These are phyloP conservation scores for Chrysochromulina parva DNA, from an alignment of 78 protist species.

Conservation along the genomic window DNA sequence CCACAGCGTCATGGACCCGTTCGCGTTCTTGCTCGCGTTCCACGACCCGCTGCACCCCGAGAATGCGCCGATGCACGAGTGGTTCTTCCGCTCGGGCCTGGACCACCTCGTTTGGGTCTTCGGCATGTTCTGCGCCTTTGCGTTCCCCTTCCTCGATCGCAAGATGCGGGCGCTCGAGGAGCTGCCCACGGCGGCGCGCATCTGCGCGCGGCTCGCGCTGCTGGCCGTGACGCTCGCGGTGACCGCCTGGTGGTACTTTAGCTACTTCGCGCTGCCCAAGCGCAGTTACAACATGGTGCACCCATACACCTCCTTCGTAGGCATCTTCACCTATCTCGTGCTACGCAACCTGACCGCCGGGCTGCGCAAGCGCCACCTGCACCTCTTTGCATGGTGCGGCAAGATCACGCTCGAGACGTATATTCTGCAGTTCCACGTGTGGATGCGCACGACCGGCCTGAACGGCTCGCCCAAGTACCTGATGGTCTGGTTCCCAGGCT, in stretches of 20 bases:
- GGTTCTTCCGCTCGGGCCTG: constrained; percentile 66
- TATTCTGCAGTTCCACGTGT: constrained; percentile 52
- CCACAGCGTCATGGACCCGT: background rate
- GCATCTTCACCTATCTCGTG: constrained; percentile 14
- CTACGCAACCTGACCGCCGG: constrained; percentile 48
- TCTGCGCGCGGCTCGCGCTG: background rate
- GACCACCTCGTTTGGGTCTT: constrained; percentile 54
- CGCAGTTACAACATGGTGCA: constrained; percentile 43
- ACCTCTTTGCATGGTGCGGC: constrained; percentile 50
- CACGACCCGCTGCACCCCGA: background rate
- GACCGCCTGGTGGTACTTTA: background rate
- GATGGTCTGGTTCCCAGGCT: background rate
- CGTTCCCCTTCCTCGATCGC: background rate
- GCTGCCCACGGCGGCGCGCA: background rate
- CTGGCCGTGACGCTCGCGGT: background rate
- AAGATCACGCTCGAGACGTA: constrained; percentile 58
- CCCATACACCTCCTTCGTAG: constrained; percentile 64
- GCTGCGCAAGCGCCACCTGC: constrained; percentile 27
- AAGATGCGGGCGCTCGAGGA: background rate
- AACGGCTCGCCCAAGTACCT: constrained; percentile 18
- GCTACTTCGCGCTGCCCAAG: constrained; percentile 9
- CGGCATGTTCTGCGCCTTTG: constrained; percentile 30
- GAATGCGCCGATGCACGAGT: constrained; percentile 47
- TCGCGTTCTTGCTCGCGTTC: background rate
- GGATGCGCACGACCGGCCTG: background rate